Percentiles rank a stretch among this genome's conserved stretches.
Evolutionary conservation across 139 green algal species (phyloP).

Genomic region (Chlamydomonas incerta): DNA sequence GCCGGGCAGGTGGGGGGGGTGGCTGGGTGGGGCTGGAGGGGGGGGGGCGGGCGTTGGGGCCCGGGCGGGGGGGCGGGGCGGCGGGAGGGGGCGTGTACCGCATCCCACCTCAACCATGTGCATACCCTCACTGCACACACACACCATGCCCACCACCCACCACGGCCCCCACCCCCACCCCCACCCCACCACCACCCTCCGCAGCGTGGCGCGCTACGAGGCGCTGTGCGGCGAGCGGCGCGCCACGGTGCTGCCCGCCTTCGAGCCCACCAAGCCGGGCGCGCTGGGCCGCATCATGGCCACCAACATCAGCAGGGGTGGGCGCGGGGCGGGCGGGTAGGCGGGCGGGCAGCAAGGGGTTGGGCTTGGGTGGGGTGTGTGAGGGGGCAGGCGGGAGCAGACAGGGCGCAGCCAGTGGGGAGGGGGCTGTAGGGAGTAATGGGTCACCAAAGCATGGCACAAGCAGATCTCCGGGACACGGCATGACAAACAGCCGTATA

Average conservation of each 20-base stretch:
- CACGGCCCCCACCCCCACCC: too few relatives aligned
- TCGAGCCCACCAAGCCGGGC: slow-evolving; percentile 47
- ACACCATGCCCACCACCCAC: too few relatives aligned
- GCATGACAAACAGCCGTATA: too few relatives aligned
- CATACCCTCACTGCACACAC: too few relatives aligned
- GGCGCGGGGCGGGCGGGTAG: not conserved
- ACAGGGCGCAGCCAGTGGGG: too few relatives aligned
- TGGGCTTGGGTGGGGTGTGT: not conserved
- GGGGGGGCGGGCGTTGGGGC: not conserved
- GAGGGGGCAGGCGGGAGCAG: not conserved
- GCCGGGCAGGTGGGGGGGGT: slow-evolving; percentile 6
- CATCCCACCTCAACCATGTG: too few relatives aligned
- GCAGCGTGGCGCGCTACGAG: slow-evolving; percentile 35
- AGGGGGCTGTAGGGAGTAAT: too few relatives aligned
- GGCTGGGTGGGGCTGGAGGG: not conserved
- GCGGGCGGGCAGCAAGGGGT: not conserved
- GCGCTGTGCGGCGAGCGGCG: not conserved
- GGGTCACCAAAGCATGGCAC: too few relatives aligned
- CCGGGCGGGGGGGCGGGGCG: too few relatives aligned
- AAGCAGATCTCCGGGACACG: too few relatives aligned
- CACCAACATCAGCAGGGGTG: slow-evolving; percentile 17
- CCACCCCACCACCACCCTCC: too few relatives aligned
- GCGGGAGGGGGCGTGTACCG: too few relatives aligned
- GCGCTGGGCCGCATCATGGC: slow-evolving; percentile 11
- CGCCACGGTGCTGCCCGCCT: slow-evolving; percentile 53